Evolutionary conservation across 495 filamentous ascomycete genomes (phyloP).

Genomic region (Cladorrhinum samala): DNA sequence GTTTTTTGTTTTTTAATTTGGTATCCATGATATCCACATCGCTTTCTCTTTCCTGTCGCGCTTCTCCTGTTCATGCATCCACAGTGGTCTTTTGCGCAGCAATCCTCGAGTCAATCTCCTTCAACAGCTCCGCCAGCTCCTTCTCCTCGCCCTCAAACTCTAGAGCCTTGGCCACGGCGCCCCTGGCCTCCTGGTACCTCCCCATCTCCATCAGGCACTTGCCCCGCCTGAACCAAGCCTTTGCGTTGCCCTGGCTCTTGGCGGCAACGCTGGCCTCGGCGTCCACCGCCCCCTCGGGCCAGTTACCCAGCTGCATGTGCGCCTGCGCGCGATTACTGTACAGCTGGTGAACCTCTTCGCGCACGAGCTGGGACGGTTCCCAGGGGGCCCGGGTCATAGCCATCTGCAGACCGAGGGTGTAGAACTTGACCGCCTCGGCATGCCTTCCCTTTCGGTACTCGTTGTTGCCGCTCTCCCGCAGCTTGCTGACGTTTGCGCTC

Average conservation of each 20-base stretch:
- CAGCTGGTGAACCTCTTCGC: constrained; percentile 74
- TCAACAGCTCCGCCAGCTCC: constrained; percentile 62
- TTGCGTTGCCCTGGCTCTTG: constrained; percentile 79
- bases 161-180: constrained; percentile 63
- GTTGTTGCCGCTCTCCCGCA: constrained; percentile 79
- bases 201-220: constrained; percentile 88
- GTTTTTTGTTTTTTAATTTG: no score
- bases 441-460: constrained; percentile 71
- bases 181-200: constrained; percentile 70
- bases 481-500: constrained; percentile 75
- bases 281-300: constrained; percentile 78
- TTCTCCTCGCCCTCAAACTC: constrained; percentile 76
- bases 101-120: constrained; percentile 56
- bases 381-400: constrained; percentile 72
- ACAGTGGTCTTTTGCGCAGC: constrained; percentile 20
- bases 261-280: constrained; percentile 85
- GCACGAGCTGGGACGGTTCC: constrained; percentile 75
- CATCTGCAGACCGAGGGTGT: constrained; percentile 82
- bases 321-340: constrained; percentile 89
- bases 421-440: constrained; percentile 70
- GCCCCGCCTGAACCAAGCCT: constrained; percentile 87
- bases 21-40: no score
- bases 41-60: no score
- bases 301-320: constrained; percentile 69
- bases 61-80: constrained; percentile 8